A percentile compares a stretch with the other conserved stretches of the same genome.
These are phyloP conservation scores for Dinochytrium kinnereticum DNA, from an alignment of 371 early-diverging fungal genomes.

Conservation along the genomic window DNA sequence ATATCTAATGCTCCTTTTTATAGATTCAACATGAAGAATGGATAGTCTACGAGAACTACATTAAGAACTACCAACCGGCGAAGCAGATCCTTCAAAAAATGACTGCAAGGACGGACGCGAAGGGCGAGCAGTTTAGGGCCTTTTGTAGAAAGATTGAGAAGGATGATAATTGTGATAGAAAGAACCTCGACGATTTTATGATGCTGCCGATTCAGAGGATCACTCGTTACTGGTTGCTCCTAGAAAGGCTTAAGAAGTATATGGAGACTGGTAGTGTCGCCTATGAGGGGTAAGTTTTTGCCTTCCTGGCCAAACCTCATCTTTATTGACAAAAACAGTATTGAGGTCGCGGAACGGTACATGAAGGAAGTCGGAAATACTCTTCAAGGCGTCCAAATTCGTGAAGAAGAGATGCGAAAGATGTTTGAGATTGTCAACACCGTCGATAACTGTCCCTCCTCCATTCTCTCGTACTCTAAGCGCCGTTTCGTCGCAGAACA, in stretches of 20 bases:
- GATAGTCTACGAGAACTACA: conserved; percentile 22
- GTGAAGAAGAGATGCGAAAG: conserved; percentile 18
- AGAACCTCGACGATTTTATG: conserved; percentile 16
- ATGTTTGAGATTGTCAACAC: conserved; percentile 25
- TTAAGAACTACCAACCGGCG: conserved; percentile 24
- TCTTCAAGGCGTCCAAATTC: conserved; percentile 13
- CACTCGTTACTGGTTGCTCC: conserved; percentile 19
- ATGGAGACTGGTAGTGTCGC: conserved; percentile 8
- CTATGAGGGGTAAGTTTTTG: conserved; percentile 16
- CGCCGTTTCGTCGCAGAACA: conserved; percentile 16
- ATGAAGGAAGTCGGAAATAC: conserved; percentile 25
- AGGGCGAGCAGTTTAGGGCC: conserved; percentile 18
- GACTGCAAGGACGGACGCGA: conserved; percentile 1
- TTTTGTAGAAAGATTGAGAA: conserved; percentile 16
- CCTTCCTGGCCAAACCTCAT: background rate
- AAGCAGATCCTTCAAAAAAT: conserved; percentile 17
- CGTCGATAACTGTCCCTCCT: conserved; percentile 20
- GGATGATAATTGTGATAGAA: conserved; percentile 4
- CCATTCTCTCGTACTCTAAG: conserved; percentile 20
- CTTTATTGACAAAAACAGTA: background rate
- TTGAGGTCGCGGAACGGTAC: conserved; percentile 15
- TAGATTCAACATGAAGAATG: conserved; percentile 24
- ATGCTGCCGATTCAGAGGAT: conserved; percentile 22
- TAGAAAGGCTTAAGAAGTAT: conserved; percentile 11
- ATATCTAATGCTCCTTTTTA: background rate